A percentile compares a stretch with the other conserved stretches of the same genome.
Conservation (phyloP, 805 yeast species). For the Nakazawaea ambrosiae region DNA sequence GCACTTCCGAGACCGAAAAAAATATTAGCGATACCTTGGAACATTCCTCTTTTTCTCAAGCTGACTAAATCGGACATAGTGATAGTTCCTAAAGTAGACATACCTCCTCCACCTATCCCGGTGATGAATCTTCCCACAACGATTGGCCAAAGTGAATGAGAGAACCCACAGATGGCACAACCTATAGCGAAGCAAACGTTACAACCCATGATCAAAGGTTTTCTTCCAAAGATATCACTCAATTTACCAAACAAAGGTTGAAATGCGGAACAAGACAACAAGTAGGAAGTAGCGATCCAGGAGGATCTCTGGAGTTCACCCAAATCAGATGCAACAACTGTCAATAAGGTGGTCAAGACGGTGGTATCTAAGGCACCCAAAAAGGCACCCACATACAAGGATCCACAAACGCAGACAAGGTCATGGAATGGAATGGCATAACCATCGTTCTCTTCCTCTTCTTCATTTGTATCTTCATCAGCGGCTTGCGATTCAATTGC, state of each 20-base stretch:
- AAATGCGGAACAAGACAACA: conserved; percentile 38
- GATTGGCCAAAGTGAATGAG: conserved; percentile 33
- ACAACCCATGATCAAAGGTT: conserved; percentile 27
- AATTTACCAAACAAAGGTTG: conserved; percentile 52
- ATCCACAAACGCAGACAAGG: conserved; percentile 24
- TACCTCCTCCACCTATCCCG: conserved; percentile 88
- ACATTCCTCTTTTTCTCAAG: conserved; percentile 68
- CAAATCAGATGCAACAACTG: conserved; percentile 46
- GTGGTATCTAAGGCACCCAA: conserved; percentile 49
- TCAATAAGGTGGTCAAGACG: conserved; percentile 44
- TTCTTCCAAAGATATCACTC: conserved; percentile 50
- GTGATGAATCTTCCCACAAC: conserved; percentile 61
- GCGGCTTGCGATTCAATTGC: conserved; percentile 5
- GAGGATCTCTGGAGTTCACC: conserved; percentile 34
- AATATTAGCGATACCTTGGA: conserved; percentile 77
- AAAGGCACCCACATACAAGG: conserved; percentile 24
- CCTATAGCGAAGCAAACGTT: conserved; percentile 29
- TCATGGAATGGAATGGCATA: conserved; percentile 23
- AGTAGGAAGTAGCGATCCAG: conserved; percentile 36
- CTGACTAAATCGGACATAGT: conserved; percentile 73
- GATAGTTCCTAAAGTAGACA: conserved; percentile 67
- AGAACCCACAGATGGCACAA: conserved; percentile 34
- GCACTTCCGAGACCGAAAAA: conserved; percentile 75
- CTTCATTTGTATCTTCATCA: conserved; percentile 1
- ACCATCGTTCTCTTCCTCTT: conserved; percentile 16